Evolutionary conservation across 1,139 yeast genomes (phyloP), one percentile per base, ranked within the genome.

Genomic region (Sugiyamaella japonica): DNA sequence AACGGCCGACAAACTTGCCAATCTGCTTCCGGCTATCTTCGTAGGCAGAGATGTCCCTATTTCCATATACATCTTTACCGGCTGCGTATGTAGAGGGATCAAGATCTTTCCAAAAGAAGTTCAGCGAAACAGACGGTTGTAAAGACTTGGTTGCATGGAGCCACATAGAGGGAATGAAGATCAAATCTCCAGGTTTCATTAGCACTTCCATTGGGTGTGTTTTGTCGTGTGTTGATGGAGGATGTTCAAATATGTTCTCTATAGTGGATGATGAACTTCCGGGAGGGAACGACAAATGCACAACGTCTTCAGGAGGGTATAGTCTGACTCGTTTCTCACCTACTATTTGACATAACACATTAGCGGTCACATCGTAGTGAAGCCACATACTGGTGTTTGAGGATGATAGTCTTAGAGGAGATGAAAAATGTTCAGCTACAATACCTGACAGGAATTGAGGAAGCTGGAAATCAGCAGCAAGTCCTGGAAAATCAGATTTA

Each of bases 101-200:
- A 39, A 72, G 56, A 52, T 72, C 72, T 48, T 66, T 67, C 73
- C 74, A 72, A 56, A 72, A 72, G 32, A 64, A 59, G 56, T 72
- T 72, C 34, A 72, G 51, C 3, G 73, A 69, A 17, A 72, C 65
- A 13, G 73, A 70, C 15, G 71, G 61, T 16, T 62, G 62, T 15
- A 64, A 53, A 1, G 74, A 68, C 20, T 58, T 54, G n/a, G 72
- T 69, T 5, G 75, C 74, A 55, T 72, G 75, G 3, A 72, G 60
- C 76, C 76, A 73, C 61, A 69, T 59, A 6, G 74, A 60, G 1
- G 76, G 76, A 38, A 73, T 65, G 53, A 64, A 71, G 12, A 73
- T 51, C 16, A 71, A 59, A 56, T 73, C 76, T 1, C 76, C 74
- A 0, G 76, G 73, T n/a, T 60, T 51, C 66, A 73, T 63, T n/a